Conservation (phyloP, 1,284 basidiomycete genomes). For the Stygiomarasmius scandens region DNA sequence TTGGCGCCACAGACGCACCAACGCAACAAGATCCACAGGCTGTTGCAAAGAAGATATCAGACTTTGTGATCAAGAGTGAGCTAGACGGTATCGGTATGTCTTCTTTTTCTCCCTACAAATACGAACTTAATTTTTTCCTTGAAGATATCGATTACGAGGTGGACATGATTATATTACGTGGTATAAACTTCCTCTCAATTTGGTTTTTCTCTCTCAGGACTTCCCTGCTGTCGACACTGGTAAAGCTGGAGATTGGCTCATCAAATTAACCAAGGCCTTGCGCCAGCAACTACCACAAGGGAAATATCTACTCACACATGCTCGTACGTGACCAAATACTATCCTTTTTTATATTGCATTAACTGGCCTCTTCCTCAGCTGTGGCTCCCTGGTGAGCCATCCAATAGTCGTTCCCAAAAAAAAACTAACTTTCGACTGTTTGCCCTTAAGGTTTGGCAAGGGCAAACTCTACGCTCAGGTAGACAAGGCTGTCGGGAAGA, state of each 20-base stretch:
- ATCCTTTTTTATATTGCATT: not conserved
- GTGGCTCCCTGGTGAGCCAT: slow-evolving; percentile 52
- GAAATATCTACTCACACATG: slow-evolving; percentile 39
- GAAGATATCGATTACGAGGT: slow-evolving; percentile 57
- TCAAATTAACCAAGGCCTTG: slow-evolving; percentile 44
- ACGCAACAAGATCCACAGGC: slow-evolving; percentile 46
- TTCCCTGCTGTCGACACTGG: slow-evolving; percentile 46
- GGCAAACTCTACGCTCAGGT: slow-evolving; percentile 65
- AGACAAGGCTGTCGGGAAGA: slow-evolving; percentile 53
- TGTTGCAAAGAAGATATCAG: slow-evolving; percentile 42
- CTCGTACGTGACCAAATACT: slow-evolving; percentile 30
- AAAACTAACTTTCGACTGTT: slow-evolving; percentile 42
- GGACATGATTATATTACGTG: slow-evolving; percentile 1
- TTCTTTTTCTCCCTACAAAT: not conserved
- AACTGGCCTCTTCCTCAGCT: slow-evolving; percentile 27
- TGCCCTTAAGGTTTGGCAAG: slow-evolving; percentile 43
- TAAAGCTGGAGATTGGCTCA: slow-evolving; percentile 43
- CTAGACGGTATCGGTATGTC: slow-evolving; percentile 49
- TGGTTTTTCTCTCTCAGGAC: slow-evolving; percentile 35
- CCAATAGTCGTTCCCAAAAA: slow-evolving; percentile 5
- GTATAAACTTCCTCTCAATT: not conserved
- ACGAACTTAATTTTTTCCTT: not conserved
- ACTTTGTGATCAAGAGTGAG: slow-evolving; percentile 50
- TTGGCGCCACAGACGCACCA: slow-evolving; percentile 54
- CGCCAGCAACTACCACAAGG: slow-evolving; percentile 34